phyloP scores from a whole-genome alignment of 2,329 filamentous ascomycete genomes.

The Phaeosphaeriaceae sp. region DNA sequence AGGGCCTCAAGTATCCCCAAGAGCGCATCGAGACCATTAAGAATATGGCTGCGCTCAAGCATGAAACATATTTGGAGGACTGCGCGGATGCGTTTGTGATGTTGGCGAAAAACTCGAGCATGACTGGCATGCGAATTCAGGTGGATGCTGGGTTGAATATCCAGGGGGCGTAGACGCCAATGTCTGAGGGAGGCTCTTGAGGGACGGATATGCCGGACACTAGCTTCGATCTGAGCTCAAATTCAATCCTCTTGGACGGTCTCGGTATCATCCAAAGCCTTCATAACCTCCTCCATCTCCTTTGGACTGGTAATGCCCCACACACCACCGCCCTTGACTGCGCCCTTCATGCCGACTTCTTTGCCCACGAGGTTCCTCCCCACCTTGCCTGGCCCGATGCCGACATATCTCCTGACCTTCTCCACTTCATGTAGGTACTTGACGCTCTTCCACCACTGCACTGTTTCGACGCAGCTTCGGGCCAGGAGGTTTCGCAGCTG shows the following conservation, averaged over 20 bases:
- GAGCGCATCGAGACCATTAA: slow-evolving; percentile 64
- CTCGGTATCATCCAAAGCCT: slow-evolving; percentile 57
- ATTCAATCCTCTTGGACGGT: slow-evolving; percentile 43
- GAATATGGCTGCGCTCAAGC: slow-evolving; percentile 66
- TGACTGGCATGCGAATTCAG: slow-evolving; percentile 56
- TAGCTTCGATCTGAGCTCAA: not conserved
- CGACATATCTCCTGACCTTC: slow-evolving; percentile 84
- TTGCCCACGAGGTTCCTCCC: slow-evolving; percentile 93
- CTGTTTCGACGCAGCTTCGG: slow-evolving; percentile 86
- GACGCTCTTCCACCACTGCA: slow-evolving; percentile 94
- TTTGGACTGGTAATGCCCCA: slow-evolving; percentile 87
- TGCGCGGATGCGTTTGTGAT: slow-evolving; percentile 64
- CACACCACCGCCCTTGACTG: slow-evolving; percentile 86
- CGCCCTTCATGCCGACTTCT: slow-evolving; percentile 87
- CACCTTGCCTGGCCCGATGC: slow-evolving; percentile 92
- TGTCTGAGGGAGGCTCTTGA: not conserved
- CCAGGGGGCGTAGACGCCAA: slow-evolving; percentile 28
- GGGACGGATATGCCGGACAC: no score
- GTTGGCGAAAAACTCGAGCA: slow-evolving; percentile 61
- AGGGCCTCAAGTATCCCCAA: slow-evolving; percentile 64
- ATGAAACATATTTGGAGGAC: slow-evolving; percentile 61
- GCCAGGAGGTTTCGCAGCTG: slow-evolving; percentile 82
- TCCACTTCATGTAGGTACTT: slow-evolving; percentile 85
- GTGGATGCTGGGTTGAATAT: slow-evolving; percentile 48
- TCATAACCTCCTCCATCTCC: slow-evolving; percentile 56